Evolutionary conservation across 192 early-diverging fungal genomes (phyloP).

Genomic region (Radiomyces spectabilis): DNA sequence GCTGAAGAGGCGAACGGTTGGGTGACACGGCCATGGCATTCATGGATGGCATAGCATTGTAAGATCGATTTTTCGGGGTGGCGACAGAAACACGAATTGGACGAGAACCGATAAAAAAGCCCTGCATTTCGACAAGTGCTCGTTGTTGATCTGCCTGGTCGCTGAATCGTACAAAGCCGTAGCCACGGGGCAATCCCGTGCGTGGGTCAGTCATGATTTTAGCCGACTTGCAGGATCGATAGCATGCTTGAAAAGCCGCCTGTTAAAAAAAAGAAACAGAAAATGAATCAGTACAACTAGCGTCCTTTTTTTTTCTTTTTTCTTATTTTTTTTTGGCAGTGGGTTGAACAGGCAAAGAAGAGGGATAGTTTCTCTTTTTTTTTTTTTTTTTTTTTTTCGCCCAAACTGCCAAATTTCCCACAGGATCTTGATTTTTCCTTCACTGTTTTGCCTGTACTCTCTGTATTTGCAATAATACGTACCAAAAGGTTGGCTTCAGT

Average conservation of each 20-base stretch:
- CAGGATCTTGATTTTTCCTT: too few species aligned
- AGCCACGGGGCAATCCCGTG: conserved; percentile 78
- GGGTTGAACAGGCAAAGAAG: too few species aligned
- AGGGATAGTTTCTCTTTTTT: too few species aligned
- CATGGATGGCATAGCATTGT: conserved; percentile 62
- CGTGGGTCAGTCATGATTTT: conserved; percentile 89
- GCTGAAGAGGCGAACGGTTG: conserved; percentile 59
- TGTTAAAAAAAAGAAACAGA: conserved; percentile 23
- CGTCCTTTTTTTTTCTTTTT: too few species aligned
- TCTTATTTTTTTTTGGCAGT: too few species aligned
- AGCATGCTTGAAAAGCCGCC: conserved; percentile 78
- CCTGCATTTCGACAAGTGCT: conserved; percentile 88
- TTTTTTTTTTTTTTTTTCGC: too few species aligned
- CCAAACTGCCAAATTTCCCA: too few species aligned
- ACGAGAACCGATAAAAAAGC: conserved; percentile 70
- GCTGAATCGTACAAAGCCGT: conserved; percentile 91
- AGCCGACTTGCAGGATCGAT: conserved; percentile 80
- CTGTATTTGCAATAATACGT: conserved; percentile 19
- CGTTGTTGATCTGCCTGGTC: conserved; percentile 85
- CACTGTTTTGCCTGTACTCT: neutral
- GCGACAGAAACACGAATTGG: conserved; percentile 87
- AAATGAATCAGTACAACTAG: too few species aligned
- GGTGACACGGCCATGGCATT: conserved; percentile 32
- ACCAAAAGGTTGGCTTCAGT: conserved; percentile 79
- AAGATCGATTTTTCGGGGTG: conserved; percentile 83